phyloP scores from a whole-genome alignment of 495 filamentous ascomycete species.

The Lophiostoma macrostomum region DNA sequence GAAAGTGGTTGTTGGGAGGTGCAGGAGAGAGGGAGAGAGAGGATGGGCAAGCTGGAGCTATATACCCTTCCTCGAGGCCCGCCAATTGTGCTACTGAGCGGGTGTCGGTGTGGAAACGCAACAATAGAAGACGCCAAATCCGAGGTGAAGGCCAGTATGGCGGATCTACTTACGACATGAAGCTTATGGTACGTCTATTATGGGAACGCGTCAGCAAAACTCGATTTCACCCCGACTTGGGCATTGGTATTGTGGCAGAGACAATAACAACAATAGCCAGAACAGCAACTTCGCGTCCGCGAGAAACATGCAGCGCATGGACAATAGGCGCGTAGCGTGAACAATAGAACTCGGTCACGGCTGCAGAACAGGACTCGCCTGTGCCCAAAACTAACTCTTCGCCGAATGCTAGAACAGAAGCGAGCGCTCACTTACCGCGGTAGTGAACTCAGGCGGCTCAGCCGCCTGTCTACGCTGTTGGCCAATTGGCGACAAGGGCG shows the following conservation, averaged over 20 bases:
- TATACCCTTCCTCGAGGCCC: no score
- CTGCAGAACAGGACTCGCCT: no score
- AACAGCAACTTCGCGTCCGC: not conserved
- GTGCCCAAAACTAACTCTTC: not conserved
- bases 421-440: conserved; percentile 40
- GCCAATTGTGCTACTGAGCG: no score
- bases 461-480: conserved; percentile 54
- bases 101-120: conserved; percentile 7
- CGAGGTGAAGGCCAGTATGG: no score
- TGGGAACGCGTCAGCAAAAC: conserved; percentile 16
- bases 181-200: conserved; percentile 55
- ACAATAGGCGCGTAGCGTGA: not conserved
- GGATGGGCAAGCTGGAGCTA: not conserved
- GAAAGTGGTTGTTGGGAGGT: no score
- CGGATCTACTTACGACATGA: conserved; percentile 52
- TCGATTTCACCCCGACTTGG: not conserved
- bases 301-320: not conserved
- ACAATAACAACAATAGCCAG: not conserved
- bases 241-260: conserved; percentile 6
- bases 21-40: not conserved
- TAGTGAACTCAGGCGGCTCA: conserved; percentile 55
- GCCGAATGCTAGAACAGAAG: not conserved
- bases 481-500: conserved; percentile 62
- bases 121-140: conserved; percentile 1
- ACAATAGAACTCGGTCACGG: no score